Base-by-base conservation (phyloP, 2,329 filamentous ascomycete genomes). In the Apiospora sp. region DNA sequence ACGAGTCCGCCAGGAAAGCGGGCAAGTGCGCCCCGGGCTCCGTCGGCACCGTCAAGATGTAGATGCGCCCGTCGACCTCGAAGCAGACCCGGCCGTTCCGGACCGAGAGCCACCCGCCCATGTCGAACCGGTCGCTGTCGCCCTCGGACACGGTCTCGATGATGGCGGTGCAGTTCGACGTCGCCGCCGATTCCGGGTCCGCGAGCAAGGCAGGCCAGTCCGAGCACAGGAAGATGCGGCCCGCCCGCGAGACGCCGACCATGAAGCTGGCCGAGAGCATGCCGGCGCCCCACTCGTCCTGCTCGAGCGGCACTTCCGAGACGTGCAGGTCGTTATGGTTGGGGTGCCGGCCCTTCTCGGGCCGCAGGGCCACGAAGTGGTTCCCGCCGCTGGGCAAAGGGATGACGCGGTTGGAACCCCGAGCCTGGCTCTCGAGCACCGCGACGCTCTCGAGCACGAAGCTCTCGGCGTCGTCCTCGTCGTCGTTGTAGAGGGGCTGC, bases 231-330 rank as follows among this genome's bases (percentile, higher is more conserved):
- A 86, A 81, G 0, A 86, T 78, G 30, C 84, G 78, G 1, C 85
- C 85, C 12, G 81, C 80, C 4, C 83, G 80, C 14, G 84, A 86
- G 46, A 86, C 79, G 48, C 84, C 85, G 1, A 83, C 84, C 73
- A 87, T 83, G 30, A 84, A 75, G 27, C 83, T 75, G 1, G 82
- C 83, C 49, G 80, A 73, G 7, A 86, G 72, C 82, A 85, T 83
- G 5, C 84, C 85, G 3, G 85, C 84, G 24, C 85, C 85, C 84
- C 85, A 87, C 74, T 86, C 84, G 67, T 87, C 83, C 6, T 83
- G 81, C 1, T 78, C 77, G 44, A 81, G 74, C n/a, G 78, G 72
- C 2, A 79, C 73, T 67, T 70, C 76, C 73, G 71, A 75, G 75
- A 6, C 72, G 75, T 44, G 77, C 75, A 44, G 22, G 30, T 64